phyloP scores from a whole-genome alignment of 768 basidiomycete genomes.

The button mushroom (Agaricus bisporus) region DNA sequence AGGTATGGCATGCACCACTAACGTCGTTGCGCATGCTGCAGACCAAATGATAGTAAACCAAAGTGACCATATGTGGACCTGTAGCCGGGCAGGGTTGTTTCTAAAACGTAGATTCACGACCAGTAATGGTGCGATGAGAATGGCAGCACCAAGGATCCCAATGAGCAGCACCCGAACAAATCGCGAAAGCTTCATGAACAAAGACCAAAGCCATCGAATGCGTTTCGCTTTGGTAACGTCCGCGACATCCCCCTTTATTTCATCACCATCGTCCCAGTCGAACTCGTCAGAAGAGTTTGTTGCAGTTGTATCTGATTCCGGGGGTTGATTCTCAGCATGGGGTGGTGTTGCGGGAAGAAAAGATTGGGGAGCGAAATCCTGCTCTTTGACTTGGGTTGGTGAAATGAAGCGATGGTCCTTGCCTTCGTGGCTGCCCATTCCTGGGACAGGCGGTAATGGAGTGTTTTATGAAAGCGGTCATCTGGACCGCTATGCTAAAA shows the following conservation, averaged over 20 bases:
- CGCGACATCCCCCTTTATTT: conserved; percentile 25
- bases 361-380: conserved; percentile 15
- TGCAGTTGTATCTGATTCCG: conserved; percentile 40
- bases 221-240: conserved; percentile 46
- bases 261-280: conserved; percentile 67
- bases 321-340: conserved; percentile 10
- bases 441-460: not conserved
- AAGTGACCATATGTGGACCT: conserved; percentile 60
- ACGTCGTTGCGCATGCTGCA: conserved; percentile 49
- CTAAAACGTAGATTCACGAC: conserved; percentile 62
- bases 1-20: conserved; percentile 62
- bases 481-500: not conserved
- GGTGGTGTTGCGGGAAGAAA: not conserved
- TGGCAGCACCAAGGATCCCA: conserved; percentile 49
- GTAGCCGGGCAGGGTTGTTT: conserved; percentile 37
- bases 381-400: conserved; percentile 12
- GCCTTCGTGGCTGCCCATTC: conserved; percentile 10
- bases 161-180: conserved; percentile 54
- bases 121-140: conserved; percentile 65
- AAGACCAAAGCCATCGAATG: conserved; percentile 54
- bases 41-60: conserved; percentile 70
- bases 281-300: conserved; percentile 68
- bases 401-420: not conserved
- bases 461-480: not conserved
- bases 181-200: conserved; percentile 62